phyloP scores from a whole-genome alignment of 139 green algal genomes.

The Bryopsis sp. region DNA sequence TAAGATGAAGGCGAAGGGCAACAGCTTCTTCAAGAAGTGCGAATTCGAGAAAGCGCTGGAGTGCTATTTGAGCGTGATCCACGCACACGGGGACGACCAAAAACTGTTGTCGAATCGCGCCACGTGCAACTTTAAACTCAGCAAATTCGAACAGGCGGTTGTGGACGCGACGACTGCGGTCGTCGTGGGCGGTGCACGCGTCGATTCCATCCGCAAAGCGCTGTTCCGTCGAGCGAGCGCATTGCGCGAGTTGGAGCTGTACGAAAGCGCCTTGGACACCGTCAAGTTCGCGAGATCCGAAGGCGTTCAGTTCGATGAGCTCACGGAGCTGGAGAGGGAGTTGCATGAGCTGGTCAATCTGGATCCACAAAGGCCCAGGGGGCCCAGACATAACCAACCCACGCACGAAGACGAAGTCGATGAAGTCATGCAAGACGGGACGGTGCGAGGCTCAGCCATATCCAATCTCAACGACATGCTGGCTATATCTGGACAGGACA shows the following conservation, averaged over 20 bases:
- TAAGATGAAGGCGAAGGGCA: background rate
- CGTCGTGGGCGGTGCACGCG: background rate
- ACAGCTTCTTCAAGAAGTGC: background rate
- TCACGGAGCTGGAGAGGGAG: background rate
- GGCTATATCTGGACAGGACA: background rate
- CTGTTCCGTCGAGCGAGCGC: background rate
- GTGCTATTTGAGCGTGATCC: background rate
- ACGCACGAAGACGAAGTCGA: background rate
- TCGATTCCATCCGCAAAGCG: background rate
- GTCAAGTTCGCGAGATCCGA: background rate
- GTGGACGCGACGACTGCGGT: background rate
- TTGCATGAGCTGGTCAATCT: background rate
- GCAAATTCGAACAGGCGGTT: background rate
- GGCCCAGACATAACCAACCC: background rate
- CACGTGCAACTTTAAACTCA: background rate
- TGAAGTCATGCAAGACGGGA: background rate
- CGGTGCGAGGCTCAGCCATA: background rate
- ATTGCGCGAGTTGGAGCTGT: background rate
- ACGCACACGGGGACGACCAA: background rate
- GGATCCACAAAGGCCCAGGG: background rate
- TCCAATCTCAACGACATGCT: background rate
- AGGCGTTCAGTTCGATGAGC: too few relatives aligned
- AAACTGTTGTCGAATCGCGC: background rate
- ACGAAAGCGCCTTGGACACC: background rate
- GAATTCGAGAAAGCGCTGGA: background rate